These are phyloP conservation scores for Raffaelea deltoideospora DNA, from an alignment of 2,329 filamentous ascomycete genomes.

Conservation along the genomic window DNA sequence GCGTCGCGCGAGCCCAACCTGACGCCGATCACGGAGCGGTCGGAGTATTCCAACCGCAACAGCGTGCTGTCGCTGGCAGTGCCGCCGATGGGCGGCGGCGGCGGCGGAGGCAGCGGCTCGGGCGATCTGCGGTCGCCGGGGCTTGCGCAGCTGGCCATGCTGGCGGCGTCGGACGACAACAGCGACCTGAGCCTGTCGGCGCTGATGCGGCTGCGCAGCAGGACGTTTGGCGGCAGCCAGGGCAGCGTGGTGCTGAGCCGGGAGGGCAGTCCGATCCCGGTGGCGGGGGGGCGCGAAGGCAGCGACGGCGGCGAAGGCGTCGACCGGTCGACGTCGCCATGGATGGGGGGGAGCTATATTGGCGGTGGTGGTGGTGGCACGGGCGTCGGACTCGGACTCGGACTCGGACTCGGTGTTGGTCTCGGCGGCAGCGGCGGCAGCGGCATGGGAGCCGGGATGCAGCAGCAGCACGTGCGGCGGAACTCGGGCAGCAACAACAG, in stretches of 20 bases:
- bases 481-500: conserved; percentile 25
- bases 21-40: conserved; percentile 90
- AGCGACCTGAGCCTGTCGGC: conserved; percentile 60
- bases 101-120: no score
- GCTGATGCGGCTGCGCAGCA: conserved; percentile 56
- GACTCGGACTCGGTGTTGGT: no score
- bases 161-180: conserved; percentile 40
- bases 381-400: no score
- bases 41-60: conserved; percentile 91
- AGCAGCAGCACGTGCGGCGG: conserved; percentile 24
- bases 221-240: conserved; percentile 70
- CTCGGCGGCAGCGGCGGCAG: conserved; percentile 2
- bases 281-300: conserved; percentile 19
- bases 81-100: conserved; percentile 25
- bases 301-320: conserved; percentile 10
- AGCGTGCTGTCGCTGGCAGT: conserved; percentile 63
- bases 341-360: conserved; percentile 15
- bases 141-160: conserved; percentile 60
- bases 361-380: conserved; percentile 10
- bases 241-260: conserved; percentile 47
- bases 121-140: conserved; percentile 51
- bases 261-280: conserved; percentile 34
- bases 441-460: conserved; percentile 2
- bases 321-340: conserved; percentile 30
- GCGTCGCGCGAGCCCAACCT: conserved; percentile 77